phyloP scores from a whole-genome alignment of 768 basidiomycete species.

The Multifurca ochricompacta region DNA sequence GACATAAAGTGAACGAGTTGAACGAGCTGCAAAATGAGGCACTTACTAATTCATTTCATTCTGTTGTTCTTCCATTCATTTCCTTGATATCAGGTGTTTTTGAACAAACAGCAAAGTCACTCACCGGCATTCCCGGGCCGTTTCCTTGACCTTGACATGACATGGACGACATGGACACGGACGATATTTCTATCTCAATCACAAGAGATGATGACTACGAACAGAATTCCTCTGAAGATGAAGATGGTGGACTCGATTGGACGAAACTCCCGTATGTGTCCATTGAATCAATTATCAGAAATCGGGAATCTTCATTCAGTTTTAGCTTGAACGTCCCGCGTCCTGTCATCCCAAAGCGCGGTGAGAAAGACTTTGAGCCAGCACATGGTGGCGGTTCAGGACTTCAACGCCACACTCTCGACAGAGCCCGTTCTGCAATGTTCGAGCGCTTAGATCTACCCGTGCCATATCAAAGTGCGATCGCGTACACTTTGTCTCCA shows the following conservation, averaged over 20 bases:
- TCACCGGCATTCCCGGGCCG: not conserved
- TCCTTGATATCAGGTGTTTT: not conserved
- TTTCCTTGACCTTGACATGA: no score
- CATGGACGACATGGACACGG: conserved; percentile 74
- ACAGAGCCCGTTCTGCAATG: conserved; percentile 78
- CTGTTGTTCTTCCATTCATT: not conserved
- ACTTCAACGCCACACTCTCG: conserved; percentile 74
- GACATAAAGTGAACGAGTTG: not conserved
- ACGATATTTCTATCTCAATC: conserved; percentile 44
- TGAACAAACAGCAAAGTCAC: not conserved
- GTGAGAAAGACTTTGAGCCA: conserved; percentile 98
- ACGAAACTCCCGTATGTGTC: conserved; percentile 57
- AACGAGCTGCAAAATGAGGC: not conserved
- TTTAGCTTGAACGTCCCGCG: conserved; percentile 29
- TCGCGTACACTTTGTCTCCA: not conserved
- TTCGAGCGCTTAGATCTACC: conserved; percentile 69
- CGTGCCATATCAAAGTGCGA: conserved; percentile 70
- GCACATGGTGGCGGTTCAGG: conserved; percentile 52
- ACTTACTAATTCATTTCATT: not conserved
- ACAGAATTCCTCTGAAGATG: conserved; percentile 54
- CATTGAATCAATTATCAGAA: not conserved
- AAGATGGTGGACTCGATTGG: conserved; percentile 76
- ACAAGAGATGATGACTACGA: conserved; percentile 39
- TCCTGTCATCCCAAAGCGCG: conserved; percentile 86
- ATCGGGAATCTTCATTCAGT: not conserved